These are phyloP conservation scores for Aspergillus novofumigatus DNA, from an alignment of 2,329 filamentous ascomycete species.

Conservation along the genomic window DNA sequence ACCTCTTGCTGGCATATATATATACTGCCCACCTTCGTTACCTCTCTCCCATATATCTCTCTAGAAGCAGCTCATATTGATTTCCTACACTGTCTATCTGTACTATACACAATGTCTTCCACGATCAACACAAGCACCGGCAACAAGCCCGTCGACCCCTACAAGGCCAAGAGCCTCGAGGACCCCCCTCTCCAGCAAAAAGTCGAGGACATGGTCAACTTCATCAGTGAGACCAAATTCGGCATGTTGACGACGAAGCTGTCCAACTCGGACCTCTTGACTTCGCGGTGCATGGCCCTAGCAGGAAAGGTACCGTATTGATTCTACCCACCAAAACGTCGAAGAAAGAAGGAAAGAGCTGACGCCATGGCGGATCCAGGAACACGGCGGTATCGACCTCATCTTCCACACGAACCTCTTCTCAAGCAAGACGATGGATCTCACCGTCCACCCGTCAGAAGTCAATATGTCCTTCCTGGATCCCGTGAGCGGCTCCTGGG, in stretches of 20 bases:
- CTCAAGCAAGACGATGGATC: constrained; percentile 80
- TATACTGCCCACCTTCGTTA: neutral
- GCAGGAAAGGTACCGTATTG: constrained; percentile 61
- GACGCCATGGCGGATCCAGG: constrained; percentile 45
- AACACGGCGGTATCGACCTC: constrained; percentile 72
- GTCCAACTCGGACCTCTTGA: constrained; percentile 61
- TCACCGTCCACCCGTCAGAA: constrained; percentile 66
- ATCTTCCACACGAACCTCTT: constrained; percentile 91
- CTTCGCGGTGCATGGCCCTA: constrained; percentile 81
- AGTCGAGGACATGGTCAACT: constrained; percentile 67
- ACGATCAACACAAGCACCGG: constrained; percentile 58
- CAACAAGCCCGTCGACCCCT: constrained; percentile 67
- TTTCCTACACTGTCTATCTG: neutral
- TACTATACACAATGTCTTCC: constrained; percentile 22
- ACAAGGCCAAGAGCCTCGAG: constrained; percentile 71
- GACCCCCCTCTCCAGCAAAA: constrained; percentile 71
- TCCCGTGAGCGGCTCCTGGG: constrained; percentile 71
- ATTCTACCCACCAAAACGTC: too few species aligned
- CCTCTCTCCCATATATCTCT: neutral
- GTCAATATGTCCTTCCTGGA: constrained; percentile 78
- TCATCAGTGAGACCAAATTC: constrained; percentile 72
- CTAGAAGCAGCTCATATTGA: neutral
- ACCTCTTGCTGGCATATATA: neutral
- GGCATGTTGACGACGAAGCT: constrained; percentile 79
- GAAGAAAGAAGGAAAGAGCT: neutral